A percentile compares a stretch with the other conserved stretches of the same genome.
Conservation (phyloP, 176 grass and related monocot species). For the Bonia amplexicaulis region DNA sequence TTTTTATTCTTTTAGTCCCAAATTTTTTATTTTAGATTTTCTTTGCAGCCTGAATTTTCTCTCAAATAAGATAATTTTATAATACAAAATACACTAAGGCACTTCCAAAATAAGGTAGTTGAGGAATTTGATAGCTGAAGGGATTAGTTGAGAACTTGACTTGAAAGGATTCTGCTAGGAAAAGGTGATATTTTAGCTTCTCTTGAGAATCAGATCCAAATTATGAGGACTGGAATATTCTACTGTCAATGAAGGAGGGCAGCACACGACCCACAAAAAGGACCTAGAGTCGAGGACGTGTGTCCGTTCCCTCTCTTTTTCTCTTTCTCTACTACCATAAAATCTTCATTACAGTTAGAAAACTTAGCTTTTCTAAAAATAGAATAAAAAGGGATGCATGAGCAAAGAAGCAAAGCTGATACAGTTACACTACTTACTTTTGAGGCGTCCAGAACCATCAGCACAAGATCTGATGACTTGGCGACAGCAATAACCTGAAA, state of each 20-base stretch:
- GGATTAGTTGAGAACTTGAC: not conserved
- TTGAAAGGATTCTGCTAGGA: slow-evolving; percentile 7
- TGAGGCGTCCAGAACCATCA: slow-evolving; percentile 97
- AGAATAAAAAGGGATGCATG: slow-evolving; percentile 2
- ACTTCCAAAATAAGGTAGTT: not conserved
- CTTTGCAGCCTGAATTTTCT: not conserved
- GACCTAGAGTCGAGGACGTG: not conserved
- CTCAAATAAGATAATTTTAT: not conserved
- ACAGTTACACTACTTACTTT: slow-evolving; percentile 56
- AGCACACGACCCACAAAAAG: not conserved
- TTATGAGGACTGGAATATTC: not conserved
- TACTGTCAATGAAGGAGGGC: not conserved
- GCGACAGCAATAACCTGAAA: slow-evolving; percentile 96
- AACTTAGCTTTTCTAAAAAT: not conserved
- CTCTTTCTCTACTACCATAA: not conserved
- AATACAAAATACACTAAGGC: not conserved
- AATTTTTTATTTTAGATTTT: not conserved
- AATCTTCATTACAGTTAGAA: not conserved
- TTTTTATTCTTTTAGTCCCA: not conserved
- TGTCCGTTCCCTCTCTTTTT: not conserved
- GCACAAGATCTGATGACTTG: slow-evolving; percentile 98
- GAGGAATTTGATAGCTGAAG: not conserved
- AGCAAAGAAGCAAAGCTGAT: slow-evolving; percentile 24
- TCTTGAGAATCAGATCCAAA: not conserved
- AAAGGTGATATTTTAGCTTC: not conserved